Evolutionary conservation across 1,284 basidiomycete species (phyloP).

Genomic region (Phellopilus nigrolimitatus): DNA sequence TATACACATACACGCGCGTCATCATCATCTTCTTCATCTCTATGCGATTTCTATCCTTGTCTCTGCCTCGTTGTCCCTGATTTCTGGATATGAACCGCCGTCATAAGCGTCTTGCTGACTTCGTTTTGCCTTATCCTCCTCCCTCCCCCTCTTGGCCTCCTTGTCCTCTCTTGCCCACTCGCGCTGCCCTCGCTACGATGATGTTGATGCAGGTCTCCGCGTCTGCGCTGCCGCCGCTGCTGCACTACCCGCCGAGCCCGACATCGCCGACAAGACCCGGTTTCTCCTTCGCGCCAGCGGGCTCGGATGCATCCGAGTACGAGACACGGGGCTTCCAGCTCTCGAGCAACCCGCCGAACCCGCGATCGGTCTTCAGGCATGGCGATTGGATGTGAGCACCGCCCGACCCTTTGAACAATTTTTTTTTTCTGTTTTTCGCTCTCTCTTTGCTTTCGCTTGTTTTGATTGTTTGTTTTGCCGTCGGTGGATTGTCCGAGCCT

Average conservation of each 20-base stretch:
- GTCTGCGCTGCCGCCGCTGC: not conserved
- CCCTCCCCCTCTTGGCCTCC: not conserved
- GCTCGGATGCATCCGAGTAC: not conserved
- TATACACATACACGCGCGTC: not conserved
- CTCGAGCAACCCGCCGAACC: constrained; percentile 71
- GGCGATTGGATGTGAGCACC: constrained; percentile 79
- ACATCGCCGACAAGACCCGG: not conserved
- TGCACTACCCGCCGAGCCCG: constrained; percentile 2
- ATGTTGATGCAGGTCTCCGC: not conserved
- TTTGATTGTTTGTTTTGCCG: no score
- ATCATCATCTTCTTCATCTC: no score
- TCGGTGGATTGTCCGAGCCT: no score
- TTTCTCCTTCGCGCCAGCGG: not conserved
- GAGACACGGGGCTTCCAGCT: constrained; percentile 39
- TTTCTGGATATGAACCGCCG: not conserved
- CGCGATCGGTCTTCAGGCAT: constrained; percentile 61
- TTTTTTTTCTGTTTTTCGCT: constrained; percentile 1
- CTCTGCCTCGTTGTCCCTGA: not conserved
- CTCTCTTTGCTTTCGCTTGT: not conserved
- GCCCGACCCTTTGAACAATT: constrained; percentile 1
- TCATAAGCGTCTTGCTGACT: not conserved
- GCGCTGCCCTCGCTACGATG: no score
- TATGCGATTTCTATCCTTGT: not conserved
- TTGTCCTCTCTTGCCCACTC: not conserved
- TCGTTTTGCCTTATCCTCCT: not conserved